phyloP scores from a whole-genome alignment of 108 stramenopile species.

The Stephanodiscus minutulus region DNA sequence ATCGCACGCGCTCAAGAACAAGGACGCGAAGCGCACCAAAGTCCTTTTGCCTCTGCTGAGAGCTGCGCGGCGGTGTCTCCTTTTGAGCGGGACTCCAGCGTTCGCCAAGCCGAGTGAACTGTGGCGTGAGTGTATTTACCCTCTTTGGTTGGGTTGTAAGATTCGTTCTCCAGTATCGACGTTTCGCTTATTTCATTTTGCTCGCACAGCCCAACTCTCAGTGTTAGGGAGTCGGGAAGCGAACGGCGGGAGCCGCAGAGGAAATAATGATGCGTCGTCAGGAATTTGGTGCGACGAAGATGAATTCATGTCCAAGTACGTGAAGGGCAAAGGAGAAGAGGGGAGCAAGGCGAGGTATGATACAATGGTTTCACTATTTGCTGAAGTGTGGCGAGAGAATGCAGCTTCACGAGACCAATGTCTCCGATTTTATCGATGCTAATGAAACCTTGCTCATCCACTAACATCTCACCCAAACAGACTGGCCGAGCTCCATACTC shows the following conservation, averaged over 20 bases:
- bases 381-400: not conserved
- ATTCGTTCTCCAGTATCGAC: too few relatives aligned
- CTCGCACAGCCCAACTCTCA: conserved; percentile 89
- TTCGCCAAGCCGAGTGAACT: conserved; percentile 93
- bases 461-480: conserved; percentile 7
- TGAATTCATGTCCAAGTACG: conserved; percentile 82
- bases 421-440: not conserved
- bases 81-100: conserved; percentile 97
- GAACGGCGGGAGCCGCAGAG: not conserved
- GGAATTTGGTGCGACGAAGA: conserved; percentile 77
- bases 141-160: too few relatives aligned
- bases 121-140: too few relatives aligned
- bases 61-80: conserved; percentile 71
- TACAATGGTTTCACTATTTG: not conserved
- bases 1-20: conserved; percentile 94
- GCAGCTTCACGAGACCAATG: not conserved
- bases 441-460: not conserved
- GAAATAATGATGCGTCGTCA: conserved; percentile 12
- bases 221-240: conserved; percentile 68
- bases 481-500: conserved; percentile 89
- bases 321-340: conserved; percentile 46
- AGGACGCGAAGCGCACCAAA: conserved; percentile 80
- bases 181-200: too few relatives aligned
- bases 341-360: conserved; percentile 31
- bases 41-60: conserved; percentile 79